Conservation (phyloP, 495 filamentous ascomycete species). For the Penicillium canescens region DNA sequence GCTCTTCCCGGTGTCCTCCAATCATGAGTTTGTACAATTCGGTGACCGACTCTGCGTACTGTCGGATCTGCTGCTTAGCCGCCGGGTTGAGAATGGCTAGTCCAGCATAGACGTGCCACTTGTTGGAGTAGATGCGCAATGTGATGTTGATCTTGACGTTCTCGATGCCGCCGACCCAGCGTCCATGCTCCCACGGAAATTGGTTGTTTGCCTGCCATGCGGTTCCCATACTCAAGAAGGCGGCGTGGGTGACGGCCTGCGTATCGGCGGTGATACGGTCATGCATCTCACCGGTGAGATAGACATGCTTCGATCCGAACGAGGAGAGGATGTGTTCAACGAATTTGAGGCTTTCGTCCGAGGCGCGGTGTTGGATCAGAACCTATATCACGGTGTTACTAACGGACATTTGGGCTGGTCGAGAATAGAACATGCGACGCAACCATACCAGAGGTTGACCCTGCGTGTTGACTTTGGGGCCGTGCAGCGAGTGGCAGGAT, state of each 20-base stretch:
- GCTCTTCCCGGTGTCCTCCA: conserved; percentile 74
- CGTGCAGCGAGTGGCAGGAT: conserved; percentile 95
- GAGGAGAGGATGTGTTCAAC: conserved; percentile 80
- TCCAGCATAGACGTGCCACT: conserved; percentile 99
- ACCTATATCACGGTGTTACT: conserved; percentile 50
- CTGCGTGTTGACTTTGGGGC: conserved; percentile 81
- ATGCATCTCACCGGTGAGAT: conserved; percentile 81
- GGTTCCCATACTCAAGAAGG: conserved; percentile 95
- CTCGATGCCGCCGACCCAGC: conserved; percentile 95
- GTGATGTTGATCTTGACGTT: conserved; percentile 99
- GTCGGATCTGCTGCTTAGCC: conserved; percentile 86
- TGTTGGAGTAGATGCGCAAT: conserved; percentile 93
- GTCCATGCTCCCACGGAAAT: conserved; percentile 92
- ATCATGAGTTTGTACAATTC: conserved; percentile 97
- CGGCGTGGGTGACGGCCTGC: conserved; percentile 95
- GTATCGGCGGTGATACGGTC: conserved; percentile 98
- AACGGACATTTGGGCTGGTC: conserved; percentile 3
- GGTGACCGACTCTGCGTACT: conserved; percentile 90
- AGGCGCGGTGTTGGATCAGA: conserved; percentile 88
- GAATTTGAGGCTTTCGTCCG: conserved; percentile 70
- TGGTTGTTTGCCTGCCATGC: conserved; percentile 92
- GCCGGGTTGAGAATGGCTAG: conserved; percentile 94
- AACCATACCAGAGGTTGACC: conserved; percentile 78
- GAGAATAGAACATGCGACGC: conserved; percentile 1
- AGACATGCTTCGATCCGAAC: conserved; percentile 78